Conservation (phyloP, 305 asterid genomes). For the Solanum chacoense region DNA sequence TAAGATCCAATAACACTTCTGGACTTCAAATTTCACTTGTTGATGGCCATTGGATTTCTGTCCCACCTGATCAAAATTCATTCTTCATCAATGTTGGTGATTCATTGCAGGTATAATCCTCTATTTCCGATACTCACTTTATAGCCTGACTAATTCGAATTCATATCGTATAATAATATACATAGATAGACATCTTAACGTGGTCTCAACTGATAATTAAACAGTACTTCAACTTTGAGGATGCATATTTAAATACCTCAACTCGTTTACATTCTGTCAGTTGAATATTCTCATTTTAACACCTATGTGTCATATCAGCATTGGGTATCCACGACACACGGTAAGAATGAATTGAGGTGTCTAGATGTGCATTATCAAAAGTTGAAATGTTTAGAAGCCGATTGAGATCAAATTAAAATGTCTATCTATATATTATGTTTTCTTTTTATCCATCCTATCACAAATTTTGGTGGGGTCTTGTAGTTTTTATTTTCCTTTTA, state of each 20-base stretch:
- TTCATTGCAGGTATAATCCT: slow-evolving; percentile 31
- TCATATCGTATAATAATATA: background rate
- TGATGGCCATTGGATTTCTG: slow-evolving; percentile 44
- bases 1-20: slow-evolving; percentile 45
- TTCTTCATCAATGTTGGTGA: slow-evolving; percentile 55
- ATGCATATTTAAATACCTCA: background rate
- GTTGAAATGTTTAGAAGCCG: background rate
- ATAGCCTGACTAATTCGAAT: background rate
- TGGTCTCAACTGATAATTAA: background rate
- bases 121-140: background rate
- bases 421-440: background rate
- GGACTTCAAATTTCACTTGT: slow-evolving; percentile 47
- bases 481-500: background rate
- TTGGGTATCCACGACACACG: background rate
- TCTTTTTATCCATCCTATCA: background rate
- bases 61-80: slow-evolving; percentile 47
- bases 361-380: background rate
- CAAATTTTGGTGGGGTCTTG: background rate
- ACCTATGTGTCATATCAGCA: background rate
- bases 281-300: background rate
- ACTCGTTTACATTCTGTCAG: background rate
- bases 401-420: background rate
- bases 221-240: background rate
- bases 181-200: background rate
- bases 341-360: background rate